Conservation (phyloP, 208 protist species). For the Wallacemonas sp. region DNA sequence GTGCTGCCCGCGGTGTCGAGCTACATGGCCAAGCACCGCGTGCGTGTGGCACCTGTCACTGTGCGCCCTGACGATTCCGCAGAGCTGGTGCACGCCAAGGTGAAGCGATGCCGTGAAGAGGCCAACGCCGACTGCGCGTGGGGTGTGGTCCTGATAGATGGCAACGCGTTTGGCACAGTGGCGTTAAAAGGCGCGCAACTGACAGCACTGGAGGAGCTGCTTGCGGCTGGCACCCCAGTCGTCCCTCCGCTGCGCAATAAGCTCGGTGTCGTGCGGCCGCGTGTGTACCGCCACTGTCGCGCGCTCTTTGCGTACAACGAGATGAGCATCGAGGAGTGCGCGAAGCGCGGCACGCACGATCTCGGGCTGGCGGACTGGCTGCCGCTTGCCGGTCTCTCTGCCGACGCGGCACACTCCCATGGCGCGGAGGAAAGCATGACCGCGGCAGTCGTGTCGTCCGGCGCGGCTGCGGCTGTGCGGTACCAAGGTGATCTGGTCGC, state of each 20-base stretch:
- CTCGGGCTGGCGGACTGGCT: conserved; percentile 54
- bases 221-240: conserved; percentile 23
- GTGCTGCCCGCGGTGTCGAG: conserved; percentile 61
- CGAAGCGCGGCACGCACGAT: conserved; percentile 10
- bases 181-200: conserved; percentile 29
- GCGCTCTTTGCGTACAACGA: conserved; percentile 66
- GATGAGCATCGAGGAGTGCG: conserved; percentile 20
- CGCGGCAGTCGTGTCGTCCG: conserved; percentile 2
- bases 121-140: conserved; percentile 60
- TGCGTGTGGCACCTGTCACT: conserved; percentile 69
- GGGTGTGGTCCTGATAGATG: conserved; percentile 64
- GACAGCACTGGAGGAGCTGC: conserved; percentile 41
- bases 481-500: conserved; percentile 77
- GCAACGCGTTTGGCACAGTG: conserved; percentile 12
- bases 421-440: not conserved
- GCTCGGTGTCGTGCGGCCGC: conserved; percentile 44
- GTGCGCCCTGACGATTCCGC: conserved; percentile 44
- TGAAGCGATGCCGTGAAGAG: conserved; percentile 57
- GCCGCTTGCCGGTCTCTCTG: conserved; percentile 29
- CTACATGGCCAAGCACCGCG: conserved; percentile 50
- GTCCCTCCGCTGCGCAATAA: conserved; percentile 49
- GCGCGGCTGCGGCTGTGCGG: conserved; percentile 23
- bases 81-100: conserved; percentile 57
- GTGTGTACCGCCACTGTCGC: conserved; percentile 28
- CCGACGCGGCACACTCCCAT: conserved; percentile 10